phyloP scores from a whole-genome alignment of 257 asterid genomes.

The Ophiorrhiza pumila region DNA sequence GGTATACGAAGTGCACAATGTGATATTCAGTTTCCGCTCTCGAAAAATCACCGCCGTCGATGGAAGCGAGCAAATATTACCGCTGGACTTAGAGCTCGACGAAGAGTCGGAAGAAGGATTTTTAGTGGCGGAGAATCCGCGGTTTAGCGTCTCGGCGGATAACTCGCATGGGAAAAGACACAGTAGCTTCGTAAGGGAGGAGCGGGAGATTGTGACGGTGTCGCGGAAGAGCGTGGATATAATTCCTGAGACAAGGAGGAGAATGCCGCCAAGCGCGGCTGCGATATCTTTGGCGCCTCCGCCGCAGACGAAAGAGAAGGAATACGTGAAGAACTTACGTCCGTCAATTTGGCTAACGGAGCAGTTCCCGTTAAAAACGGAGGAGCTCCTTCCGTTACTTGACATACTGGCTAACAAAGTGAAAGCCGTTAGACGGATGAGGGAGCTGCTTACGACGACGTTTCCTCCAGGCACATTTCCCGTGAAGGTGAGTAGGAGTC shows the following conservation, averaged over 20 bases:
- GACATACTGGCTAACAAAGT: constrained; percentile 84
- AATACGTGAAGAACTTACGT: constrained; percentile 64
- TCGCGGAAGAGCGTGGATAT: constrained; percentile 90
- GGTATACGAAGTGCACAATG: constrained; percentile 90
- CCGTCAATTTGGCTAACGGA: constrained; percentile 92
- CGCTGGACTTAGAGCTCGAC: constrained; percentile 64
- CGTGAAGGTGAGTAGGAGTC: constrained; percentile 78
- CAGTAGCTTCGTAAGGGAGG: constrained; percentile 84
- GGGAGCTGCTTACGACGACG: constrained; percentile 94
- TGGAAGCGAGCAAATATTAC: constrained; percentile 71
- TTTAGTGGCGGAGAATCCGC: constrained; percentile 87
- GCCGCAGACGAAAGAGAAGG: constrained; percentile 86
- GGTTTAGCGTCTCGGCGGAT: constrained; percentile 63
- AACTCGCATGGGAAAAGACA: constrained; percentile 53
- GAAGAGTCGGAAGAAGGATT: constrained; percentile 84
- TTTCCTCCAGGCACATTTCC: constrained; percentile 88
- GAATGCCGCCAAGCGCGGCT: constrained; percentile 30
- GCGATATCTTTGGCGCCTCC: constrained; percentile 56
- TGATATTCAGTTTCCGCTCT: constrained; percentile 69
- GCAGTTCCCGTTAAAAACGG: constrained; percentile 84
- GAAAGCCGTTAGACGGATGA: constrained; percentile 86
- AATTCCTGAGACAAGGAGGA: constrained; percentile 57
- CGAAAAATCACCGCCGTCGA: constrained; percentile 60
- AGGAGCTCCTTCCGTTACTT: constrained; percentile 84
- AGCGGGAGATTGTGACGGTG: constrained; percentile 68